Base-by-base conservation (phyloP, 2,329 filamentous ascomycete genomes). In the Ascochyta lentis region DNA sequence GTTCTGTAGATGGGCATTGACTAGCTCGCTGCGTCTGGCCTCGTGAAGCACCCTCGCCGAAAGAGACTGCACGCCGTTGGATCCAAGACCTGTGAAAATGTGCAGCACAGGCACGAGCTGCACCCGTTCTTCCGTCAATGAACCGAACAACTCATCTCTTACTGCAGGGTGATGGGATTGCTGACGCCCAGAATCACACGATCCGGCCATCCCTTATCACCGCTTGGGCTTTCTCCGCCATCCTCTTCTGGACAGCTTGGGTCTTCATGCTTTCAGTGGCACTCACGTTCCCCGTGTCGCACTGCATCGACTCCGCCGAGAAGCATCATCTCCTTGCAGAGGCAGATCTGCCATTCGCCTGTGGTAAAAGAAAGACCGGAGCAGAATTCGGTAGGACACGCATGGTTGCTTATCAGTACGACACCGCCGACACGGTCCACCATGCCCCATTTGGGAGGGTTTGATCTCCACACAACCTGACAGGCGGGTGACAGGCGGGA, bases 321-420 rank as follows among this genome's bases (percentile, higher is more conserved):
- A 29, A 42, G 50, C 56, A 51, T 54, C 41, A 59, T 63, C 57
- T 53, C 50, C 56, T 40, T 61, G 66, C 67, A 63, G 67, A 65
- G 65, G 56, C 56, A 46, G 59, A 49, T 44, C 50, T 49, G 49
- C 55, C 58, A 44, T 57, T 68, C 63, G 65, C 64, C 67, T 67
- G 54, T 47, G 56, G 53, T 54, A 59, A 60, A 51, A 65, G 44
- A 53, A 56, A 57, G 16, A 26, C 1, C 1, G 4, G 39, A 4
- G 13, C 60, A 58, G 53, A 50, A 51, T 46, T 54, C 58, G 49
- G 60, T 60, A 58, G 50, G 43, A 50, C 31, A 42, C 47, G 55
- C 65, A 66, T 54, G 65, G 59, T 58, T 67, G 54, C 71, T 75
- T 75, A 75, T 74, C 71, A 66, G 64, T 45, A 57, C 62, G 54